These are phyloP conservation scores for Aspergillus eucalypticola DNA, from an alignment of 2,329 filamentous ascomycete species.

Conservation along the genomic window DNA sequence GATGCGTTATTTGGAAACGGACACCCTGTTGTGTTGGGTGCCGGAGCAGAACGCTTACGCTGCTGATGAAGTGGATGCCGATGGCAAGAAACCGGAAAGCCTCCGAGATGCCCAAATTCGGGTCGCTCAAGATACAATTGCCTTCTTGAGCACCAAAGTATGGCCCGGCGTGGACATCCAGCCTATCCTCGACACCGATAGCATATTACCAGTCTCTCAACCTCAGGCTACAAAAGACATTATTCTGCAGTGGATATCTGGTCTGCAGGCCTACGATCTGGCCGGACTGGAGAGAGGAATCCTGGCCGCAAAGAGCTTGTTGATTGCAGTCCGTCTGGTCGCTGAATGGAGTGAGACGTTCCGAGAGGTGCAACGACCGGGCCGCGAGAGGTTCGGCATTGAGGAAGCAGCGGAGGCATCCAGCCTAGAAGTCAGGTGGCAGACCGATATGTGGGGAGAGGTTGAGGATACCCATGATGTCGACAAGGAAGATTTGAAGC, in stretches of 20 bases:
- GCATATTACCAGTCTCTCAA: constrained; percentile 75
- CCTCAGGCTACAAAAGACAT: constrained; percentile 72
- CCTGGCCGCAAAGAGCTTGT: constrained; percentile 81
- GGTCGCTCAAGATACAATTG: constrained; percentile 69
- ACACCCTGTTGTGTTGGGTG: constrained; percentile 90
- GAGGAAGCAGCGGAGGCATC: constrained; percentile 77
- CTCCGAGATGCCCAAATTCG: constrained; percentile 72
- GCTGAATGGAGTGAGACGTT: constrained; percentile 84
- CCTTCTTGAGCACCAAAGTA: constrained; percentile 68
- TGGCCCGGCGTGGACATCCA: constrained; percentile 81
- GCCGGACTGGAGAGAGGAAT: constrained; percentile 82
- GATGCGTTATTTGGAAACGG: constrained; percentile 86
- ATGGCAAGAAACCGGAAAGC: constrained; percentile 53
- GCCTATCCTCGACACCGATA: constrained; percentile 76
- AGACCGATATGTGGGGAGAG: constrained; percentile 89
- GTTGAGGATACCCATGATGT: constrained; percentile 99
- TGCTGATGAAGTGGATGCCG: constrained; percentile 50
- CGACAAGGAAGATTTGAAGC: constrained; percentile 80
- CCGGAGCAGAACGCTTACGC: constrained; percentile 57
- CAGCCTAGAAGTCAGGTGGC: constrained; percentile 85
- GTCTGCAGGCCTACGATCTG: constrained; percentile 75
- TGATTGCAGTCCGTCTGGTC: constrained; percentile 74
- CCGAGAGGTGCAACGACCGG: constrained; percentile 50
- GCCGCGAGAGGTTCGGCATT: constrained; percentile 64
- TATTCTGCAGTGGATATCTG: constrained; percentile 73